phyloP scores from a whole-genome alignment of 257 asterid genomes.

The Echium plantagineum region DNA sequence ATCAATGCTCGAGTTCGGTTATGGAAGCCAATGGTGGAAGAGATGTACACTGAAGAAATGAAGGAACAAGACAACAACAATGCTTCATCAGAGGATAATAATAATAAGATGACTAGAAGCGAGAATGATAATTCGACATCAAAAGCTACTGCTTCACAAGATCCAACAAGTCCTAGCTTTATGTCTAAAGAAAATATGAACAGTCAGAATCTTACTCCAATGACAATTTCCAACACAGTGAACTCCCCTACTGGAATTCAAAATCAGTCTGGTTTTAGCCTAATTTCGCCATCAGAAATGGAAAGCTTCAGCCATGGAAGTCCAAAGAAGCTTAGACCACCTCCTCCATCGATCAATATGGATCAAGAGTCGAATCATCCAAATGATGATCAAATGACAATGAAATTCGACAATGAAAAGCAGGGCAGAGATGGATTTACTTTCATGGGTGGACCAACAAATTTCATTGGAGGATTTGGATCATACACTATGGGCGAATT shows the following conservation, averaged over 20 bases:
- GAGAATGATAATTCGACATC: slow-evolving; percentile 13
- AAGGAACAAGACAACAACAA: slow-evolving; percentile 30
- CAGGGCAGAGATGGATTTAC: slow-evolving; percentile 19
- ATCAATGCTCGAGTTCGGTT: slow-evolving; percentile 75
- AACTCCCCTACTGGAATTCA: slow-evolving; percentile 35
- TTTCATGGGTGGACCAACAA: slow-evolving; percentile 12
- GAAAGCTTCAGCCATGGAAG: slow-evolving; percentile 47
- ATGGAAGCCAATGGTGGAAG: slow-evolving; percentile 89
- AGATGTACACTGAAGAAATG: slow-evolving; percentile 66
- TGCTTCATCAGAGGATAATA: slow-evolving; percentile 1
- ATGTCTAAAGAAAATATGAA: slow-evolving; percentile 18
- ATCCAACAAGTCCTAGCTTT: slow-evolving; percentile 26
- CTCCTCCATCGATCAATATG: slow-evolving; percentile 31
- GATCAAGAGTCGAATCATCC: slow-evolving; percentile 31
- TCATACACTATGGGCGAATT: slow-evolving; percentile 16
- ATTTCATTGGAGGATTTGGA: slow-evolving; percentile 22
- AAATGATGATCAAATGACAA: slow-evolving; percentile 29
- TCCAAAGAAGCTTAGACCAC: slow-evolving; percentile 60
- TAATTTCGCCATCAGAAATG: slow-evolving; percentile 50
- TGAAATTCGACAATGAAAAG: slow-evolving; percentile 19
- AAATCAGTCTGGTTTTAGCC: slow-evolving; percentile 43
- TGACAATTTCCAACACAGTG: slow-evolving; percentile 24
- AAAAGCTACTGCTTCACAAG: slow-evolving; percentile 17
- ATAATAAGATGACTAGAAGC: slow-evolving; percentile 9
- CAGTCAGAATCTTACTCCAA: slow-evolving; percentile 17